Evolutionary conservation across 305 asterid species (phyloP).

Genomic region (Ilex paraguariensis): DNA sequence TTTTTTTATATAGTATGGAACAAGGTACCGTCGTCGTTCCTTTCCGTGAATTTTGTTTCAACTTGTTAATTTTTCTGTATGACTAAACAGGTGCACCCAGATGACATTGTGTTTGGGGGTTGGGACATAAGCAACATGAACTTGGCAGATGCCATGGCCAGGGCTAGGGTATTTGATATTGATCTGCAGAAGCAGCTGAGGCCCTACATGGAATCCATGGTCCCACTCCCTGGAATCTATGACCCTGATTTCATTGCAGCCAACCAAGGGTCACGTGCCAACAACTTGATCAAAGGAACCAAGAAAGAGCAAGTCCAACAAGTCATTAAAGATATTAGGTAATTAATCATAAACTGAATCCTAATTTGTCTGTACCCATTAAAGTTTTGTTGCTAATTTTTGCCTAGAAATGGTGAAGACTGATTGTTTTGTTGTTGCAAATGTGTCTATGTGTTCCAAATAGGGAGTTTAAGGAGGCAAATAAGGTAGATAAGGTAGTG

Average conservation of each 20-base stretch:
- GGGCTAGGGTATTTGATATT: conserved; percentile 84
- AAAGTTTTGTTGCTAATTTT: too few species aligned
- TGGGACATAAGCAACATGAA: conserved; percentile 98
- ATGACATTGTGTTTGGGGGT: conserved; percentile 88
- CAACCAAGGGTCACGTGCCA: conserved; percentile 87
- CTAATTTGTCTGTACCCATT: too few species aligned
- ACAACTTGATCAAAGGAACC: conserved; percentile 77
- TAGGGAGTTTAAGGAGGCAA: conserved; percentile 90
- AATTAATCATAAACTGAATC: not conserved
- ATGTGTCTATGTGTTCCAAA: not conserved
- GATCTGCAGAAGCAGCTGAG: conserved; percentile 91
- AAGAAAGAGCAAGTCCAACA: conserved; percentile 81
- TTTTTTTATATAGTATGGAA: too few species aligned
- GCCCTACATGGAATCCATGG: conserved; percentile 97
- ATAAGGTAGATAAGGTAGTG: conserved; percentile 70
- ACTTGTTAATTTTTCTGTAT: too few species aligned
- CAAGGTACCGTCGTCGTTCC: too few species aligned
- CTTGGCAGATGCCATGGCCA: conserved; percentile 92
- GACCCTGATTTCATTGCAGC: conserved; percentile 98
- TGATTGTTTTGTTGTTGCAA: too few species aligned
- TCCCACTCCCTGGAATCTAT: conserved; percentile 97
- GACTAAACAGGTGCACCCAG: conserved; percentile 68
- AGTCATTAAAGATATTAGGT: conserved; percentile 79
- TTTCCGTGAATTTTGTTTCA: too few species aligned
- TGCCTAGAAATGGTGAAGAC: too few species aligned